phyloP scores from a whole-genome alignment of 2,329 filamentous ascomycete species.

The Alternaria longipes region DNA sequence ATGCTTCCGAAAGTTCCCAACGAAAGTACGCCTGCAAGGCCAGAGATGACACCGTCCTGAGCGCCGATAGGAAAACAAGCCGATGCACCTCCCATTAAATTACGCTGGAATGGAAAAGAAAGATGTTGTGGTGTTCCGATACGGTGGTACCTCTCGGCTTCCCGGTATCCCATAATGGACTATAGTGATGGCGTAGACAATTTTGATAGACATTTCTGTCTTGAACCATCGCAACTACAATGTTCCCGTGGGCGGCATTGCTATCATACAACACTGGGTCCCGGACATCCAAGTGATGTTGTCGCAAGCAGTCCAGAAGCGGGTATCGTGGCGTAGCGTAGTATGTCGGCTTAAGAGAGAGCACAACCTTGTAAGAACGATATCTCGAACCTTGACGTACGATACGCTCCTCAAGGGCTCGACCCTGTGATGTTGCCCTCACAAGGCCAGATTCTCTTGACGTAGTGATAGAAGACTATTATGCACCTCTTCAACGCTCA shows the following conservation, averaged over 20 bases:
- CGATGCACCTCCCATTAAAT: slow-evolving; percentile 1
- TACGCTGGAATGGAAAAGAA: background rate
- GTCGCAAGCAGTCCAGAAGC: background rate
- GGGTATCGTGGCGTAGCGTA: background rate
- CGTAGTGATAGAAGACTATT: slow-evolving; percentile 12
- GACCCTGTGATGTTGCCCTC: background rate
- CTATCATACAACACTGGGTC: slow-evolving; percentile 1
- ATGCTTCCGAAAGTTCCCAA: slow-evolving; percentile 1
- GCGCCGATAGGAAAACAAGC: background rate
- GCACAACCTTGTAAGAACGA: background rate
- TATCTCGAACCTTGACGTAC: slow-evolving; percentile 2
- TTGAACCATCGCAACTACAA: background rate
- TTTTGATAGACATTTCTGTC: background rate
- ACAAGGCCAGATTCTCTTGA: slow-evolving; percentile 9
- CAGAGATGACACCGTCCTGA: slow-evolving; percentile 5
- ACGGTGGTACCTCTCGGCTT: background rate
- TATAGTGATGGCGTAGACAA: background rate
- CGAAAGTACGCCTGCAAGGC: slow-evolving; percentile 1
- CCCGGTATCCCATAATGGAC: background rate
- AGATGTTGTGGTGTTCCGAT: background rate
- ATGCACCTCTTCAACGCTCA: slow-evolving; percentile 51
- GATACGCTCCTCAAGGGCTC: background rate
- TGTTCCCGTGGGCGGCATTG: background rate
- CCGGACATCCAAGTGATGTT: background rate
- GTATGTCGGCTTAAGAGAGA: slow-evolving; percentile 3